These are phyloP conservation scores for Lasiosphaeria miniovina DNA, from an alignment of 495 filamentous ascomycete genomes.

Conservation along the genomic window DNA sequence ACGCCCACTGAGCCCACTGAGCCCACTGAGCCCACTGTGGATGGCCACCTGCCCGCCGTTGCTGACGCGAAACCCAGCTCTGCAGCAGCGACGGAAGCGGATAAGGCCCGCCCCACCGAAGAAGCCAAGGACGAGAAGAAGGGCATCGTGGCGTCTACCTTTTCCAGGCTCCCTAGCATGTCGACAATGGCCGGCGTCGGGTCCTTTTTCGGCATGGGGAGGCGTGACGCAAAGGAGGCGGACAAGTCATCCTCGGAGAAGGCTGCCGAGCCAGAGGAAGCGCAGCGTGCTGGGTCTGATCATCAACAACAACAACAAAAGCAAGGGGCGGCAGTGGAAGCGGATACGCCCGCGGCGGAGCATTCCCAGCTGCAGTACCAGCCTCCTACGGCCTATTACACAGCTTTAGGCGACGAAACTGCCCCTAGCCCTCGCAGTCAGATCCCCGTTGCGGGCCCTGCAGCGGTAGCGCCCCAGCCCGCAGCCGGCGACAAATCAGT, in stretches of 20 bases:
- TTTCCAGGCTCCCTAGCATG: conserved; percentile 20
- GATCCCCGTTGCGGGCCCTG: conserved; percentile 22
- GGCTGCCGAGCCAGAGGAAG: conserved; percentile 14
- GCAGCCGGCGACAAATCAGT: conserved; percentile 28
- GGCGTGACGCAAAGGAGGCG: conserved; percentile 6
- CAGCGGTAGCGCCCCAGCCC: conserved; percentile 24
- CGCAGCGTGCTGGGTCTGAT: conserved; percentile 5
- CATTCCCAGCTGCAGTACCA: too few species aligned
- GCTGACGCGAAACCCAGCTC: conserved; percentile 3
- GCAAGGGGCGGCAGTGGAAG: conserved; percentile 2
- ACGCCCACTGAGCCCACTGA: conserved; percentile 7
- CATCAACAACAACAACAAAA: conserved; percentile 8
- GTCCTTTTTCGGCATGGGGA: conserved; percentile 21
- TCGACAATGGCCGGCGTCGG: conserved; percentile 21
- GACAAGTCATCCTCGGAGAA: not conserved
- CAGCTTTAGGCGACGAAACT: too few species aligned
- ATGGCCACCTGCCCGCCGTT: conserved; percentile 4
- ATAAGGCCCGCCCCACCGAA: conserved; percentile 2
- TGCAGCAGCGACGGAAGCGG: not conserved
- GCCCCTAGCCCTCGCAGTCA: conserved; percentile 7
- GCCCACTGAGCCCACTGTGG: conserved; percentile 6
- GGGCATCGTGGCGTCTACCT: conserved; percentile 16
- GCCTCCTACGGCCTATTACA: too few species aligned
- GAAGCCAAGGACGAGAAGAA: conserved; percentile 12
- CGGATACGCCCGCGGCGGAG: conserved; percentile 12